These are phyloP conservation scores for Penicillium cataractarum DNA, from an alignment of 495 filamentous ascomycete genomes.

Conservation along the genomic window DNA sequence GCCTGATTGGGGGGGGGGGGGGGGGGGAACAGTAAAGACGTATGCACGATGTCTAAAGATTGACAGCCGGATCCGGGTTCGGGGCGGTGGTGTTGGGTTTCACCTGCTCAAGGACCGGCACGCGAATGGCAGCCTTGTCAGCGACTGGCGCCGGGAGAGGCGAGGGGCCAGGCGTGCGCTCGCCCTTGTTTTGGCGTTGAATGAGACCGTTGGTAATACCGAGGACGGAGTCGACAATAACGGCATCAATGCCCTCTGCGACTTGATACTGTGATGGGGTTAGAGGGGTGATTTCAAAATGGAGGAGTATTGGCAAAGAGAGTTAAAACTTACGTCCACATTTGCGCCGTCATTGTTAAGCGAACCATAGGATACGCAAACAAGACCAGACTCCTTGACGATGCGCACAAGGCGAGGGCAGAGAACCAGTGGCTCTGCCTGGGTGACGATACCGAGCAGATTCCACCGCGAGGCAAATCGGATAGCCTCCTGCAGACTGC, in stretches of 20 bases:
- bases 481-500: conserved; percentile 91
- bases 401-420: conserved; percentile 90
- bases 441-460: conserved; percentile 83
- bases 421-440: conserved; percentile 81
- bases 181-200: conserved; percentile 38
- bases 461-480: conserved; percentile 95
- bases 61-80: conserved; percentile 5
- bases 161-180: conserved; percentile 34
- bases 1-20: too few species aligned
- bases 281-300: neutral
- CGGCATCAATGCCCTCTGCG: conserved; percentile 92
- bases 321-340: conserved; percentile 67
- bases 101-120: conserved; percentile 36
- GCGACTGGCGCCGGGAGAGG: conserved; percentile 26
- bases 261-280: conserved; percentile 72
- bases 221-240: conserved; percentile 92
- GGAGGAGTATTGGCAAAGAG: neutral
- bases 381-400: conserved; percentile 92
- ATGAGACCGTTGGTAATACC: conserved; percentile 77
- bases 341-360: conserved; percentile 85
- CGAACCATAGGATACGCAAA: conserved; percentile 92
- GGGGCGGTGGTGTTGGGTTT: conserved; percentile 24
- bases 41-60: neutral
- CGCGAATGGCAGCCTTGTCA: conserved; percentile 31
- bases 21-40: neutral